Evolutionary conservation across 345 rosid genomes (phyloP).

Genomic region (Murraya koenigii): DNA sequence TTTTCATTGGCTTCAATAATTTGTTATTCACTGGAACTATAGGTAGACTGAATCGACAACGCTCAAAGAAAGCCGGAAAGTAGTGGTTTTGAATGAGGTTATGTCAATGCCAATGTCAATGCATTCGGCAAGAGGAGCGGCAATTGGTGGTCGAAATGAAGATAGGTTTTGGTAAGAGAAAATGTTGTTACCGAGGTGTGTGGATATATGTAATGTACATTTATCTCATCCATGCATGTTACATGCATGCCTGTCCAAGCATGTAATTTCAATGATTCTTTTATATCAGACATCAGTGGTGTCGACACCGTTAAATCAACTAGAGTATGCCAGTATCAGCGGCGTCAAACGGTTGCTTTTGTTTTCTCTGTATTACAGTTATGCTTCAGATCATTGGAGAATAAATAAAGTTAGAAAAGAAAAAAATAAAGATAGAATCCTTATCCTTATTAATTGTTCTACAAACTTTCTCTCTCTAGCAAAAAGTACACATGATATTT

Average conservation of each 20-base stretch:
- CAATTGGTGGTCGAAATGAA: background rate
- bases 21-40: constrained; percentile 3
- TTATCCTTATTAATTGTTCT: background rate
- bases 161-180: background rate
- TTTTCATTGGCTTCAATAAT: background rate
- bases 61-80: background rate
- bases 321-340: background rate
- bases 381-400: background rate
- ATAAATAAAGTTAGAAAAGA: no score
- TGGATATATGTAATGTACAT: background rate
- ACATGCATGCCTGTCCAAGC: background rate
- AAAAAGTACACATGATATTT: no score
- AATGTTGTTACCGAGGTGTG: background rate
- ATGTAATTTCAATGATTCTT: background rate
- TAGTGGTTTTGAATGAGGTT: background rate
- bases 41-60: constrained; percentile 13
- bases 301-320: background rate
- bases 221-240: background rate
- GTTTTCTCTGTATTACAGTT: background rate
- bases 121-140: background rate
- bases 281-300: background rate
- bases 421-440: no score
- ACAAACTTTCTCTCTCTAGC: background rate
- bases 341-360: background rate
- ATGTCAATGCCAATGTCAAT: background rate